These are phyloP conservation scores for Ganoderma boninense DNA, from an alignment of 1,284 basidiomycete genomes.

Conservation along the genomic window DNA sequence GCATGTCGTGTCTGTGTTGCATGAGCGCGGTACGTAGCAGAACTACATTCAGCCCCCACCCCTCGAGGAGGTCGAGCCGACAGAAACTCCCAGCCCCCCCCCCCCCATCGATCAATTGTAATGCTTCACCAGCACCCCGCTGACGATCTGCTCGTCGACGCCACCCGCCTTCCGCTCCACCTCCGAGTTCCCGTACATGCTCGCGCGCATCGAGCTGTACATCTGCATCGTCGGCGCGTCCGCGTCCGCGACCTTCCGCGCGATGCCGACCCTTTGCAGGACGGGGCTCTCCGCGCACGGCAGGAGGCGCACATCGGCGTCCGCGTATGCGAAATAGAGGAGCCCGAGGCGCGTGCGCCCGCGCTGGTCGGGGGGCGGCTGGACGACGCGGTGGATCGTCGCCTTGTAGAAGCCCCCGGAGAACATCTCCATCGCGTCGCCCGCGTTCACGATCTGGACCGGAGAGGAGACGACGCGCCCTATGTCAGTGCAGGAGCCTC, in stretches of 20 bases:
- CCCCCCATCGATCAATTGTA: too few relatives aligned
- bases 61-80: too few relatives aligned
- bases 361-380: conserved; percentile 57
- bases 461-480: too few relatives aligned
- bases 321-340: conserved; percentile 53
- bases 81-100: too few relatives aligned
- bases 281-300: conserved; percentile 51
- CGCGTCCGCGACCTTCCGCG: conserved; percentile 41
- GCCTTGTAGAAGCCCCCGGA: conserved; percentile 57
- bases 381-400: conserved; percentile 48
- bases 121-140: too few relatives aligned
- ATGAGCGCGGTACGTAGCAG: too few relatives aligned
- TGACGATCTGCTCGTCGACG: too few relatives aligned
- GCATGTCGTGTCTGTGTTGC: too few relatives aligned
- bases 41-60: too few relatives aligned
- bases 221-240: conserved; percentile 48
- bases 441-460: conserved; percentile 60
- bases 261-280: conserved; percentile 45
- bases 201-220: conserved; percentile 42
- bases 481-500: too few relatives aligned
- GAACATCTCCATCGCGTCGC: conserved; percentile 65
- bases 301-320: conserved; percentile 43
- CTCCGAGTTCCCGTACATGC: conserved; percentile 43
- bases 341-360: conserved; percentile 55
- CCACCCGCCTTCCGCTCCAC: conserved; percentile 43